These are phyloP conservation scores for Salvia miltiorrhiza DNA, from an alignment of 257 asterid genomes.

Conservation along the genomic window DNA sequence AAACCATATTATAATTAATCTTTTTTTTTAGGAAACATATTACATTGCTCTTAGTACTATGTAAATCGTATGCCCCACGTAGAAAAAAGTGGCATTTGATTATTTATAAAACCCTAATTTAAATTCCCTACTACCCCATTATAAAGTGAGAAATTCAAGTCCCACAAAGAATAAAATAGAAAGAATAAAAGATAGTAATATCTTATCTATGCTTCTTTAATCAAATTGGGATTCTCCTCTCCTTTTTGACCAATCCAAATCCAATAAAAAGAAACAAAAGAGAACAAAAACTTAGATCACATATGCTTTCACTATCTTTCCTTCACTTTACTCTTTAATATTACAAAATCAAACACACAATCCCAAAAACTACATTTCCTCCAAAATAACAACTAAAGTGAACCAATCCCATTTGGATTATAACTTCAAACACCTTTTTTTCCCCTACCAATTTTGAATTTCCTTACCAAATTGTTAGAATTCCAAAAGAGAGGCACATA, in stretches of 20 bases:
- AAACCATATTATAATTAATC: too few species aligned
- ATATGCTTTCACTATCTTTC: constrained; percentile 49
- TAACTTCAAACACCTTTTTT: constrained; percentile 18
- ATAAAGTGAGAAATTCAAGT: not conserved
- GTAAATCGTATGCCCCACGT: not conserved
- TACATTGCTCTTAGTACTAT: too few species aligned
- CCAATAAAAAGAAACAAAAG: constrained; percentile 31
- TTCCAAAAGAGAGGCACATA: not conserved
- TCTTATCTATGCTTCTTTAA: constrained; percentile 20
- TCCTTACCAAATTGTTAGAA: constrained; percentile 28
- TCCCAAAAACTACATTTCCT: constrained; percentile 35
- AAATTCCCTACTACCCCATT: not conserved
- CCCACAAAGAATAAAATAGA: constrained; percentile 5
- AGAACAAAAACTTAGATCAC: constrained; percentile 41
- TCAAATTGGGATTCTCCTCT: constrained; percentile 24
- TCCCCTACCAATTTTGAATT: constrained; percentile 37
- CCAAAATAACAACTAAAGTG: constrained; percentile 18
- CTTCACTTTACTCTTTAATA: constrained; percentile 42
- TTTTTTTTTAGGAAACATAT: too few species aligned
- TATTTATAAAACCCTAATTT: constrained; percentile 8
- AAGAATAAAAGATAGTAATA: constrained; percentile 2
- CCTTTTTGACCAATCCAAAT: constrained; percentile 54
- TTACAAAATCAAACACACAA: constrained; percentile 28
- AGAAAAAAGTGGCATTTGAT: not conserved
- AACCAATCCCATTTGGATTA: constrained; percentile 39